phyloP scores from a whole-genome alignment of 2,329 filamentous ascomycete species.

The Fusarium albosuccineum region DNA sequence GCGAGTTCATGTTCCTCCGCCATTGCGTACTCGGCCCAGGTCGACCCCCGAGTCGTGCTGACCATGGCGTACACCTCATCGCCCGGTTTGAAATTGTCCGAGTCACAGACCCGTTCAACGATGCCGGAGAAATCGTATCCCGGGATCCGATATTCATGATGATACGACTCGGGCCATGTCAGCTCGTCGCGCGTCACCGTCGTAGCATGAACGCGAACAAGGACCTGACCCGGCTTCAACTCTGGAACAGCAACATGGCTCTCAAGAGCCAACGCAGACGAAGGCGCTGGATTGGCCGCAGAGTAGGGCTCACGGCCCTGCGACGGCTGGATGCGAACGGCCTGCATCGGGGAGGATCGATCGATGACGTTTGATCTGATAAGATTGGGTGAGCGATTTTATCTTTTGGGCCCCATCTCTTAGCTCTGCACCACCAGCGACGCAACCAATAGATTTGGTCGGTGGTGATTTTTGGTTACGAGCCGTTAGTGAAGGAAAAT shows the following conservation, averaged over 20 bases:
- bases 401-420: constrained; percentile 7
- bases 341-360: constrained; percentile 32
- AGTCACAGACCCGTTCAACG: constrained; percentile 24
- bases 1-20: constrained; percentile 46
- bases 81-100: constrained; percentile 43
- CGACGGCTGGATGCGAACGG: constrained; percentile 24
- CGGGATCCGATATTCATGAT: constrained; percentile 14
- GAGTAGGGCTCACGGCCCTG: constrained; percentile 22
- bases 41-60: constrained; percentile 33
- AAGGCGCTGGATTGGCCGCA: constrained; percentile 21
- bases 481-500: constrained; percentile 1
- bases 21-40: constrained; percentile 44
- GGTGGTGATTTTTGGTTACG: neutral
- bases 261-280: constrained; percentile 15
- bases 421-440: neutral
- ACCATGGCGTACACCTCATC: constrained; percentile 49
- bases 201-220: constrained; percentile 30
- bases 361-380: constrained; percentile 32
- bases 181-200: constrained; percentile 38
- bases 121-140: constrained; percentile 32
- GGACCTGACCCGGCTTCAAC: constrained; percentile 21
- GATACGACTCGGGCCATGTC: constrained; percentile 33
- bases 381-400: constrained; percentile 43
- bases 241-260: constrained; percentile 10
- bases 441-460: neutral